These are phyloP conservation scores for Aspergillus brunneoviolaceus DNA, from an alignment of 2,329 filamentous ascomycete genomes.

Conservation along the genomic window DNA sequence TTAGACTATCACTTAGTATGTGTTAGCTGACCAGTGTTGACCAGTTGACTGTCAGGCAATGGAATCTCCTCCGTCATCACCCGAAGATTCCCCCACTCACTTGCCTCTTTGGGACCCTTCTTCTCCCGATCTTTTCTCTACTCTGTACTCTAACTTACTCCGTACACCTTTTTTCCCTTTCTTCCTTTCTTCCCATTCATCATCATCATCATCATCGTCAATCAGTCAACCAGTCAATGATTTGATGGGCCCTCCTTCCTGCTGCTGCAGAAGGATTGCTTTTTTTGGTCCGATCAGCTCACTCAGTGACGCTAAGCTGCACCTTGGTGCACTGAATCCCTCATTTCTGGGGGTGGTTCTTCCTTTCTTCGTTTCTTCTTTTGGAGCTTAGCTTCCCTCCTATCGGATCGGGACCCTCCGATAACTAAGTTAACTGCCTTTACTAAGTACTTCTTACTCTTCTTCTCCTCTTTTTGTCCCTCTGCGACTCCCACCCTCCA, in stretches of 20 bases:
- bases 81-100: neutral
- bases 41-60: neutral
- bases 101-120: neutral
- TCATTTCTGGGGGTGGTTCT: no score
- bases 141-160: neutral
- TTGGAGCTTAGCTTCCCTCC: constrained; percentile 9
- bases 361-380: neutral
- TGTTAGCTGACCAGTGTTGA: neutral
- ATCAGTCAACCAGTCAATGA: neutral
- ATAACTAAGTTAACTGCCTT: neutral
- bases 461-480: constrained; percentile 6
- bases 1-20: neutral
- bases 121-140: constrained; percentile 10
- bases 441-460: neutral
- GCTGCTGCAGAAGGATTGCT: neutral
- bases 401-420: constrained; percentile 9
- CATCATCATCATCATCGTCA: neutral
- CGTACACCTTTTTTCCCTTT: neutral
- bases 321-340: neutral
- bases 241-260: neutral
- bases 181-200: neutral
- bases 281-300: neutral
- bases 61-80: neutral
- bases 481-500: neutral
- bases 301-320: neutral